Conservation (phyloP, 208 protist genomes). For the Acanthamoeba sp. region DNA sequence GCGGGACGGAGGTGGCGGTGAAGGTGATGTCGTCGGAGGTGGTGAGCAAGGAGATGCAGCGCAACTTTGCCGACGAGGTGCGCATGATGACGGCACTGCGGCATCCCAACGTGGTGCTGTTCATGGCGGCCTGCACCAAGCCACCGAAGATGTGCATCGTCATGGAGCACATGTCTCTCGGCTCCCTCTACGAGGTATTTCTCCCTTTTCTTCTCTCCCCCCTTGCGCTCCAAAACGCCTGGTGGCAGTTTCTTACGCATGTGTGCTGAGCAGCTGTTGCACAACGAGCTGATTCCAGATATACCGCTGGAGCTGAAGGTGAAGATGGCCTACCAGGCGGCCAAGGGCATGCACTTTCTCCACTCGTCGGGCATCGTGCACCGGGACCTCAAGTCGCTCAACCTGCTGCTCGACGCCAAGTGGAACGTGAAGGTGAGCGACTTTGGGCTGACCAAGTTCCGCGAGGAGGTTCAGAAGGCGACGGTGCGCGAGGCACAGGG, state of each 20-base stretch:
- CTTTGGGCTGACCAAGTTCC: slow-evolving; percentile 65
- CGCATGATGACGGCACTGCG: slow-evolving; percentile 52
- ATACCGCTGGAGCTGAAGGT: background rate
- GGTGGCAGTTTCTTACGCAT: background rate
- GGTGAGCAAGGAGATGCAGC: slow-evolving; percentile 25
- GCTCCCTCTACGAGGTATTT: slow-evolving; percentile 36
- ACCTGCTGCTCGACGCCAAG: slow-evolving; percentile 50
- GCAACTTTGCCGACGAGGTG: slow-evolving; percentile 13
- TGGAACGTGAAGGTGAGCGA: slow-evolving; percentile 52
- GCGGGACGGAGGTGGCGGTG: slow-evolving; percentile 4
- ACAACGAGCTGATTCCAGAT: slow-evolving; percentile 38
- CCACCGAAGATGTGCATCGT: slow-evolving; percentile 60
- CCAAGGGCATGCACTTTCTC: slow-evolving; percentile 63
- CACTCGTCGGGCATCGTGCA: slow-evolving; percentile 64
- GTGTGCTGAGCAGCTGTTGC: background rate
- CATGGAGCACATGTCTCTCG: slow-evolving; percentile 40
- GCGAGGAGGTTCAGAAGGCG: slow-evolving; percentile 16
- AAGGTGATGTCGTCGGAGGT: background rate
- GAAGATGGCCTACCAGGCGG: slow-evolving; percentile 48
- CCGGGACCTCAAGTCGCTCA: slow-evolving; percentile 60
- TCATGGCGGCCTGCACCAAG: slow-evolving; percentile 46
- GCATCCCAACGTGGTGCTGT: slow-evolving; percentile 46
- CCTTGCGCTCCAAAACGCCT: background rate
- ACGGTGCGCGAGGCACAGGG: background rate
- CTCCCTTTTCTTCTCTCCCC: background rate